These are phyloP conservation scores for Myxozyma geophila DNA, from an alignment of 805 yeast species.

Conservation along the genomic window DNA sequence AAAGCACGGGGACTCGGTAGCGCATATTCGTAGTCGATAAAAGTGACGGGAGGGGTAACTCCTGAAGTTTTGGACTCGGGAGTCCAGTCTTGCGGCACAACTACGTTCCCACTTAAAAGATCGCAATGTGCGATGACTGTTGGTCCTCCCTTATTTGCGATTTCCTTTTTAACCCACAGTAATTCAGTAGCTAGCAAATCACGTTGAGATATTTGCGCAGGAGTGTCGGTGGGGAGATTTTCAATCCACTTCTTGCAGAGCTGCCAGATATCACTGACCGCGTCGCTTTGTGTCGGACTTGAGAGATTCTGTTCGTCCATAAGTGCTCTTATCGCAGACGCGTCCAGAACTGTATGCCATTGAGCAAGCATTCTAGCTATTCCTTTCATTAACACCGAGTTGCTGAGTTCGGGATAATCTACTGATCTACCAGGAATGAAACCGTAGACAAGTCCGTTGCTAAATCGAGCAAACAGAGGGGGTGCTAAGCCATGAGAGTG, in stretches of 20 bases:
- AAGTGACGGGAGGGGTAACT: constrained; percentile 49
- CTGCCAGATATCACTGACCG: constrained; percentile 57
- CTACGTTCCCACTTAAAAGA: constrained; percentile 72
- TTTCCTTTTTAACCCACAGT: constrained; percentile 54
- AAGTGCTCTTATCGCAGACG: constrained; percentile 50
- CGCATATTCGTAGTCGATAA: constrained; percentile 76
- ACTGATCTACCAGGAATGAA: constrained; percentile 67
- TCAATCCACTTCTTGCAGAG: constrained; percentile 65
- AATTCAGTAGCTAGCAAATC: constrained; percentile 57
- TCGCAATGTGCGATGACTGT: constrained; percentile 72
- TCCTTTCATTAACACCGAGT: constrained; percentile 55
- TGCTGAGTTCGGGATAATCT: constrained; percentile 57
- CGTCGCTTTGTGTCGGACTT: constrained; percentile 41
- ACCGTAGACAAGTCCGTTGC: constrained; percentile 75
- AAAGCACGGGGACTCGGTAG: constrained; percentile 73
- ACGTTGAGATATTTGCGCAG: constrained; percentile 42
- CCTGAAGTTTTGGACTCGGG: neutral
- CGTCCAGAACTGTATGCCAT: constrained; percentile 63
- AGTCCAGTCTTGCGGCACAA: constrained; percentile 54
- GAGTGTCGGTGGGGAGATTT: constrained; percentile 56
- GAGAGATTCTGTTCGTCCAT: constrained; percentile 29
- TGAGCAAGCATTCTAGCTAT: constrained; percentile 71
- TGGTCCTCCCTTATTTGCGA: constrained; percentile 54
- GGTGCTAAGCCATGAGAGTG: constrained; percentile 69
- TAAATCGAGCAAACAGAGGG: constrained; percentile 65